Conservation (phyloP, 345 rosid genomes). For the Crucihimalaya himalaica region DNA sequence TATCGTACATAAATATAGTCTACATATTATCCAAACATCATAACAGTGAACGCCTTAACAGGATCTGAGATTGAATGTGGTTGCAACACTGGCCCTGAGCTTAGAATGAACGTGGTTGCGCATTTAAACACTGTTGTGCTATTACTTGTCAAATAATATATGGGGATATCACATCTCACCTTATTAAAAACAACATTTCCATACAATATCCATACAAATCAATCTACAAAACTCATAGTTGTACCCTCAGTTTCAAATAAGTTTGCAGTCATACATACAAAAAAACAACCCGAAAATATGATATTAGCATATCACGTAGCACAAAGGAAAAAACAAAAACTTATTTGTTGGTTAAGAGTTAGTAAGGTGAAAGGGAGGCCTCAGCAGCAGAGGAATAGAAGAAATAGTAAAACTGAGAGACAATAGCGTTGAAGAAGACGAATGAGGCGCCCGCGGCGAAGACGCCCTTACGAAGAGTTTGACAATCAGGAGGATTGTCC, state of each 20-base stretch:
- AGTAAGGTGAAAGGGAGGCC: constrained; percentile 38
- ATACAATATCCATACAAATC: constrained; percentile 9
- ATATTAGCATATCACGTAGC: constrained; percentile 23
- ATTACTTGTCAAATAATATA: too few species aligned
- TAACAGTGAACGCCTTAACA: too few species aligned
- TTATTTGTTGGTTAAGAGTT: neutral
- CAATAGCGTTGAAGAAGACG: constrained; percentile 65
- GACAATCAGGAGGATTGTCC: constrained; percentile 70
- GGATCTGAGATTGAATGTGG: too few species aligned
- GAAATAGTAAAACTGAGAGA: constrained; percentile 76
- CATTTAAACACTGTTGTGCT: too few species aligned
- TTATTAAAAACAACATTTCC: constrained; percentile 5
- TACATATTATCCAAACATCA: too few species aligned
- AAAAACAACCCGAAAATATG: neutral
- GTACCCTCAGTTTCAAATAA: constrained; percentile 12
- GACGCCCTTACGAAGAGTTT: constrained; percentile 82
- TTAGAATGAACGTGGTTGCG: too few species aligned
- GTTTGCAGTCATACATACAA: constrained; percentile 6
- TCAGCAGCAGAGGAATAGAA: constrained; percentile 70
- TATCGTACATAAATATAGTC: too few species aligned
- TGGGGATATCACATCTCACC: neutral
- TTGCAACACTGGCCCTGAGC: too few species aligned
- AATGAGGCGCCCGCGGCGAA: constrained; percentile 94
- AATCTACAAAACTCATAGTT: constrained; percentile 26
- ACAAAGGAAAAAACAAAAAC: neutral